Conservation (phyloP, 2,329 filamentous ascomycete species). For the Venturia carpophila region DNA sequence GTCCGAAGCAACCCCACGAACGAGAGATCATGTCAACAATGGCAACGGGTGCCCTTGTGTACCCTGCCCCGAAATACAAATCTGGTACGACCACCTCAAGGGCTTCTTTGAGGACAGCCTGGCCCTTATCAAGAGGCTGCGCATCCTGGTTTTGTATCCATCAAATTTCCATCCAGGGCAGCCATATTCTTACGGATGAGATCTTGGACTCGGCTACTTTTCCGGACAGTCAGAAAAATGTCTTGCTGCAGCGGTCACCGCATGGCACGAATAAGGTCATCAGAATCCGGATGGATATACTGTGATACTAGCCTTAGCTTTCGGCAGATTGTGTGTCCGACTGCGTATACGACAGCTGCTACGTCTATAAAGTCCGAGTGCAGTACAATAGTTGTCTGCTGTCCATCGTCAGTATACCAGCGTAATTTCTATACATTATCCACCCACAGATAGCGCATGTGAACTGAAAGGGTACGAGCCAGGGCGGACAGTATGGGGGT, state of each 20-base stretch:
- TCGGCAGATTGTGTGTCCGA: slow-evolving; percentile 1
- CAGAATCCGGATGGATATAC: slow-evolving; percentile 7
- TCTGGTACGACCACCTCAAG: slow-evolving; percentile 1
- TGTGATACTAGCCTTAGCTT: too few relatives aligned
- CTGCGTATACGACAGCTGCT: slow-evolving; percentile 6
- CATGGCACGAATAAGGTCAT: slow-evolving; percentile 8
- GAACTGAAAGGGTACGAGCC: neutral
- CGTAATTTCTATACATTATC: neutral
- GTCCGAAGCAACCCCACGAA: neutral
- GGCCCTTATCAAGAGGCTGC: neutral
- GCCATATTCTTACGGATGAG: neutral
- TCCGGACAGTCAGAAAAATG: neutral
- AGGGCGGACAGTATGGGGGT: neutral
- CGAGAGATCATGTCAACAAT: neutral
- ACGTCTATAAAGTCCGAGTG: neutral
- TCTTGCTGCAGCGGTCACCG: neutral
- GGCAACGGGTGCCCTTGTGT: neutral
- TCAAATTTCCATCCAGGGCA: neutral
- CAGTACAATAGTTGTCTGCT: slow-evolving; percentile 9
- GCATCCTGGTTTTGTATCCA: neutral
- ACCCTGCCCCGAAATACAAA: neutral
- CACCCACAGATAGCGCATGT: neutral
- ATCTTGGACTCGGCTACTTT: slow-evolving; percentile 6
- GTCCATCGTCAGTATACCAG: neutral
- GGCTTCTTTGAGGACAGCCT: neutral